Evolutionary conservation across 805 yeast genomes (phyloP).

Genomic region (Debaryomyces prosopidis): DNA sequence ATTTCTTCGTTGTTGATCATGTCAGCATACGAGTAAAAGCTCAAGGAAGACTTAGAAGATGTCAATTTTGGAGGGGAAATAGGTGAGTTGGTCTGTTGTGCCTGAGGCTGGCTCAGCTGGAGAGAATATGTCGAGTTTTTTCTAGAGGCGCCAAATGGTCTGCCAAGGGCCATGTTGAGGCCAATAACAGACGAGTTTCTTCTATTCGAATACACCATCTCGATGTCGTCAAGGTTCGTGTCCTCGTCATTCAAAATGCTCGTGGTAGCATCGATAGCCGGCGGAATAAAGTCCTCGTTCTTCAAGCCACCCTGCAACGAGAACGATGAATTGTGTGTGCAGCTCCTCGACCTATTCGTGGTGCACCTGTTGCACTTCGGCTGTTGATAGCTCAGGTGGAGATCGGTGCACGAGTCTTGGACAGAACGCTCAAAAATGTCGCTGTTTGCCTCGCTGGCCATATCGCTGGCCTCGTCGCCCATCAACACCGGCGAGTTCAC

Average conservation of each 20-base stretch:
- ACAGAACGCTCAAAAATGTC: constrained; percentile 44
- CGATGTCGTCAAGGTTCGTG: constrained; percentile 66
- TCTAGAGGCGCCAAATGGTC: constrained; percentile 40
- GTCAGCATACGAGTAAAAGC: constrained; percentile 79
- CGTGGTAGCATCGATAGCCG: constrained; percentile 77
- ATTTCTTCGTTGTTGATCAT: constrained; percentile 68
- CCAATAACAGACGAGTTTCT: constrained; percentile 56
- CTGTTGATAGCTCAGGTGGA: neutral
- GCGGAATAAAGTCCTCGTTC: constrained; percentile 71
- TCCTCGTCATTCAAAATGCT: constrained; percentile 60
- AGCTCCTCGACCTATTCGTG: constrained; percentile 17
- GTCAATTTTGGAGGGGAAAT: constrained; percentile 42
- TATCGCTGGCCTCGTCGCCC: constrained; percentile 5
- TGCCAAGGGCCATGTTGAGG: constrained; percentile 49
- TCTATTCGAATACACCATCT: constrained; percentile 61
- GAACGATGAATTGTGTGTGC: constrained; percentile 22
- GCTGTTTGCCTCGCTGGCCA: constrained; percentile 6
- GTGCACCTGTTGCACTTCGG: constrained; percentile 14
- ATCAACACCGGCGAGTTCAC: constrained; percentile 12
- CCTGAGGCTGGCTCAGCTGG: constrained; percentile 8
- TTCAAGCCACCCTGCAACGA: constrained; percentile 31
- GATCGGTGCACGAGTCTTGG: constrained; percentile 23
- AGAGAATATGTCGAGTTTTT: constrained; percentile 36
- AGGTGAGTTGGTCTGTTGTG: constrained; percentile 22
- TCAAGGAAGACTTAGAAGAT: constrained; percentile 37